Base-by-base conservation (phyloP, 352 stramenopile species). In the Albugo candida region DNA sequence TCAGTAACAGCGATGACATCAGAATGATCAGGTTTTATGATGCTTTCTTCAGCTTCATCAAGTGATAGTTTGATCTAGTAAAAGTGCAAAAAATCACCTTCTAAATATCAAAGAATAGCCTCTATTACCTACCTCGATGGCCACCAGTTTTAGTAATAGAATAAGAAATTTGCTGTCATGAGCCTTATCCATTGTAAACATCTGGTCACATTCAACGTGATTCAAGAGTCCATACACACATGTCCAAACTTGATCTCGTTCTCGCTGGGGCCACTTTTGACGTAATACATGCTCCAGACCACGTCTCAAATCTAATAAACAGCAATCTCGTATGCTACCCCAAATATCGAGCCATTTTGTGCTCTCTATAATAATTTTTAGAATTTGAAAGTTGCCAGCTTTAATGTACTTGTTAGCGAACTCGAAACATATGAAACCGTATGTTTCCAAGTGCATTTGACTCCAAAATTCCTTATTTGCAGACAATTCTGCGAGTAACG, bases 51-150 rank as follows among this genome's bases (percentile, higher is more conserved):
- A 3, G 82, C 71, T 49, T 92, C 78, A 40, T 92, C 78, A 12
- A 92, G 48, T 65, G 88, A 81, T 20, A 92, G 57, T 41, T 92
- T 92, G 51, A 83, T 81, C 72, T 85, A 45, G 12, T 38, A 14
- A n/a, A 27, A 31, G 3, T 31, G n/a, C 44, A 36, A 37, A 36
- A 34, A 16, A 34, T 45, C 17, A 13, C 27, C 50, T 19, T 6
- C 2, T 39, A 37, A 16, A 18, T n/a, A 16, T 12, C 10, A 27
- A 3, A 40, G 10, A 49, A 13, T 19, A 18, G 47, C n/a, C 20
- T 16, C 19, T 43, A 13, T 13, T 45, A 55, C 59, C 39, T 52
- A 85, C 72, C 64, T 87, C 75, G 40, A 88, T 69, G 2, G 72
- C 61, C n/a, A 82, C 67, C 3, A 88, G 65, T 48, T 84, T 88